Evolutionary conservation across 495 filamentous ascomycete genomes (phyloP), one percentile per base, ranked within the genome.

Genomic region (Podospora pseudopauciseta): DNA sequence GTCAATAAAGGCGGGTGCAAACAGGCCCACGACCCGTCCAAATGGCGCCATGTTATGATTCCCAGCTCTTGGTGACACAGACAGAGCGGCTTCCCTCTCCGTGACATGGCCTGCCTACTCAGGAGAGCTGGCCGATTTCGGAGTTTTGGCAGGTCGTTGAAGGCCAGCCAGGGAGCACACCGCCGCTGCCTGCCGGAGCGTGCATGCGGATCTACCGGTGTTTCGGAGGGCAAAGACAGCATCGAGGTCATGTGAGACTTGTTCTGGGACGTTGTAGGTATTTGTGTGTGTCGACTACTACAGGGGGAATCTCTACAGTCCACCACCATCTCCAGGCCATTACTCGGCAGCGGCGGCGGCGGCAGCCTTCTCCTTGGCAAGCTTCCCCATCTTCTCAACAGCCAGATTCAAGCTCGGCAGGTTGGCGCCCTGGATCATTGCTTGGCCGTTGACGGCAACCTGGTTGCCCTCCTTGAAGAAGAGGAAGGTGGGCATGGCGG

Each of bases 401-500:
- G 74, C 74, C 5, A 49, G 65, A 23, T 65, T 70, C 55, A 77
- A 26, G n/a, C 53, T 68, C 28, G 63, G 61, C 27, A 66, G 59
- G 56, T 77, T 69, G 23, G 72, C 76, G 55, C 75, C 76, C 62
- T 73, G 72, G 53, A 77, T 72, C 69, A 72, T 76, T 32, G 56
- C 60, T 20, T 64, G 60, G 63, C 90, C 92, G 73, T 91, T 91
- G 67, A 83, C 85, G 57, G 93, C 85, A 68, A 89, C 86, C 70
- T 88, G 86, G 63, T 86, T 82, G 66, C 89, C 86, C 63, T 90
- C 85, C 79, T 95, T 90, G 83, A 97, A 93, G 75, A 96, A 89
- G 68, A 96, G 82, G 81, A 97, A 96, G 56, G 93, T 95, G 2
- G 93, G 93, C 86, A 92, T 89, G 61, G 89, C 90, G 62, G 76